A percentile compares a stretch with the other conserved stretches of the same genome.
phyloP scores from a whole-genome alignment of 2,329 filamentous ascomycete genomes.

The Niveomyces coronatus region DNA sequence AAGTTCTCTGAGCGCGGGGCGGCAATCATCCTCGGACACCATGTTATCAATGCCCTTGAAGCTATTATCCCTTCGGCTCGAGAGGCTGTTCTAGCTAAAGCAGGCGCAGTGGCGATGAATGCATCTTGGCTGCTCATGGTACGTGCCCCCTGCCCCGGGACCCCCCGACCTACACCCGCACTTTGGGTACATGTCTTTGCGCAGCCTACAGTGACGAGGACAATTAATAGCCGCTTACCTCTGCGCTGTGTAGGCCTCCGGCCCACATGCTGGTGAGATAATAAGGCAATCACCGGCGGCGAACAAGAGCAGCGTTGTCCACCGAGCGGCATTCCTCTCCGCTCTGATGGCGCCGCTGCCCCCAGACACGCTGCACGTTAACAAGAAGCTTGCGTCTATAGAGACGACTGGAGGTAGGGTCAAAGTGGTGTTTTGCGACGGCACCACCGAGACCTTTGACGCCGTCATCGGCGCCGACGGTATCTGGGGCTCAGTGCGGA shows the following conservation, averaged over 20 bases:
- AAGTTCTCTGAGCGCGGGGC: conserved; percentile 15
- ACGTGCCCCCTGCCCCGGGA: no score
- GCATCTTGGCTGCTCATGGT: no score
- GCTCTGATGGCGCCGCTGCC: conserved; percentile 14
- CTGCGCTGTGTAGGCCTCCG: conserved; percentile 1
- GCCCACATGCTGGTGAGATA: neutral
- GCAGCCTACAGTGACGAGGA: neutral
- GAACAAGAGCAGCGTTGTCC: conserved; percentile 11
- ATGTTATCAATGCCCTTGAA: conserved; percentile 12
- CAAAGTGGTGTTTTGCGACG: conserved; percentile 8
- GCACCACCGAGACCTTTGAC: conserved; percentile 10
- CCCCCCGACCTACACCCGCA: no score
- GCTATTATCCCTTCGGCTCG: no score
- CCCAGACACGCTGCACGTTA: conserved; percentile 6
- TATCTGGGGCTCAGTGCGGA: conserved; percentile 14
- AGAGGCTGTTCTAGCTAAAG: no score
- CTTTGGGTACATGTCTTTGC: neutral
- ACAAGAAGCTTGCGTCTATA: conserved; percentile 12
- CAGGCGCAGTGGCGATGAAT: no score
- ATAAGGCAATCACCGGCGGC: neutral
- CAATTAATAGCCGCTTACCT: neutral
- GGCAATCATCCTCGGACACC: conserved; percentile 12
- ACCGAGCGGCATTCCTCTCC: conserved; percentile 14
- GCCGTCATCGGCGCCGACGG: conserved; percentile 16
- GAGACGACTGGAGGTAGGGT: neutral